Evolutionary conservation across 2,329 filamentous ascomycete genomes (phyloP).

Genomic region (Clarireedia homoeocarpa): DNA sequence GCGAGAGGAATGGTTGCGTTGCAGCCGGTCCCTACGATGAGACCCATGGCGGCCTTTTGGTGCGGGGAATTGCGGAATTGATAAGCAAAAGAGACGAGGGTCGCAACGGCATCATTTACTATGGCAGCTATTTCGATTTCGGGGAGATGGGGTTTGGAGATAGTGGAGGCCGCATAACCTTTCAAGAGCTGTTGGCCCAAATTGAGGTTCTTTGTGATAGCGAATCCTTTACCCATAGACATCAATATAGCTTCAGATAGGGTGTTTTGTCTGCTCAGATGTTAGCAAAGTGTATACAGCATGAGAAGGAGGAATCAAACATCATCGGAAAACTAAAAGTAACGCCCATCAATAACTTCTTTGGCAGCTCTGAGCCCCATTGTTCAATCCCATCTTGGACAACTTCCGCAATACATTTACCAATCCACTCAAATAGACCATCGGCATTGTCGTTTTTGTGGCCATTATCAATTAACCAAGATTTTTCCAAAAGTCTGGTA

Average conservation of each 20-base stretch:
- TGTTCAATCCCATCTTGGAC: conserved; percentile 48
- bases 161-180: conserved; percentile 44
- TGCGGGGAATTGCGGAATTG: conserved; percentile 52
- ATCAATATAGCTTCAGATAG: conserved; percentile 56
- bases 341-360: conserved; percentile 54
- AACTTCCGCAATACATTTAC: conserved; percentile 66
- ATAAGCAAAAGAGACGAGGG: conserved; percentile 69
- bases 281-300: conserved; percentile 7
- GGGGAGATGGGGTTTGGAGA: conserved; percentile 44
- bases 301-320: conserved; percentile 15
- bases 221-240: conserved; percentile 65
- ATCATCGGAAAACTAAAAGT: conserved; percentile 66
- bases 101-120: conserved; percentile 75
- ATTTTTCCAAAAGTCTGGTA: conserved; percentile 52
- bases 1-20: conserved; percentile 73
- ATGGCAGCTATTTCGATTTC: conserved; percentile 66
- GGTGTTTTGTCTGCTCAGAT: conserved; percentile 39
- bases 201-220: conserved; percentile 51
- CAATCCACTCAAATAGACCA: conserved; percentile 75
- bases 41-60: conserved; percentile 65
- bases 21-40: conserved; percentile 75
- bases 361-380: conserved; percentile 32
- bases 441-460: conserved; percentile 68
- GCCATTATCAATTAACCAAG: conserved; percentile 67
- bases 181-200: conserved; percentile 50